Evolutionary conservation across 2,329 filamentous ascomycete genomes (phyloP), one percentile per base, ranked within the genome.

Genomic region (Coleophoma eucalyptorum): DNA sequence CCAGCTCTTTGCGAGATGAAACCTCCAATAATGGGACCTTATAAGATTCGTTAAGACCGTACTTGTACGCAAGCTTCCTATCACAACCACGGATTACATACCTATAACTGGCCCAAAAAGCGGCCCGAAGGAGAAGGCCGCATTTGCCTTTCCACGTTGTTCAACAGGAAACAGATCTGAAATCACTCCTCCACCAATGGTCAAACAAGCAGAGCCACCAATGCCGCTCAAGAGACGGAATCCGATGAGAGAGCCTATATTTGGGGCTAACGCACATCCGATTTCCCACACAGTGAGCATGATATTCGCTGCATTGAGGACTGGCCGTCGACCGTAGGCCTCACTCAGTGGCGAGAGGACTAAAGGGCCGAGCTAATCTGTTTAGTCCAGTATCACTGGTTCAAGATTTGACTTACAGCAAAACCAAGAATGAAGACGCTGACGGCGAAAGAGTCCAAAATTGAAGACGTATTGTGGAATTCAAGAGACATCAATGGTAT

Each of bases 271-370:
- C 2, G 81, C 86, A 51, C 83, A 86, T 0, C 80, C 84, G 55
- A 88, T 75, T 40, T 80, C 80, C 69, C 81, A 87, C 2, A 77
- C 61, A 49, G 81, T 74, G 63, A 87, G 88, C 49, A 81, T 70
- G 4, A 75, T 60, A 55, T 83, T 88, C 50, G 81, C 78, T 4
- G 58, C 63, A 26, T 77, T 72, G 53, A 87, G 75, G 26, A 88
- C 64, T 1, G 73, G 65, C 3, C 80, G 66, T 3, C 84, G 75
- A 1, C 85, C 84, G 59, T 85, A 86, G 50, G 87, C 77, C 62
- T 89, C 85, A 2, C 76, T 79, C 46, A 84, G 58, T 0, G 81
- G 81, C 1, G 79, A 77, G 4, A 84, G 65, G 48, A 83, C 68
- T 5, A 84, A 64, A 1, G 81, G 81, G 0, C 81, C 81, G 11